phyloP scores from a whole-genome alignment of 495 filamentous ascomycete genomes.

The Darksidea phi region DNA sequence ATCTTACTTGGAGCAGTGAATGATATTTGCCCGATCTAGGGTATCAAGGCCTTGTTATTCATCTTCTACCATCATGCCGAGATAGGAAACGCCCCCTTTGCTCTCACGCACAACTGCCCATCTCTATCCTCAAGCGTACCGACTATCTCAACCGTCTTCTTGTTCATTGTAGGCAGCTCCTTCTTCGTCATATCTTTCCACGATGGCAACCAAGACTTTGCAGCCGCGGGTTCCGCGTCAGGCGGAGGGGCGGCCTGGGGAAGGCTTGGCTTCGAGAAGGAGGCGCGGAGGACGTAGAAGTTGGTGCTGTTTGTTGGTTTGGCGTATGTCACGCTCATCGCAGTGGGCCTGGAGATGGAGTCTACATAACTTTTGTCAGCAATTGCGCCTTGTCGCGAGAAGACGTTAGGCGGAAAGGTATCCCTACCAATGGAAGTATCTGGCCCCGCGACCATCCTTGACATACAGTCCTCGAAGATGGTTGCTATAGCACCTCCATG shows the following conservation, averaged over 20 bases:
- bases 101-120: conserved; percentile 62
- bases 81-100: conserved; percentile 27
- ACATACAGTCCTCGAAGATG: conserved; percentile 64
- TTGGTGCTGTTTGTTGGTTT: conserved; percentile 55
- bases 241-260: conserved; percentile 26
- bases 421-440: conserved; percentile 19
- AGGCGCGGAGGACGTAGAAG: conserved; percentile 65
- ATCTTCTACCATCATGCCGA: conserved; percentile 2
- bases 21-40: too few relatives aligned
- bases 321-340: conserved; percentile 64
- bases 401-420: too few relatives aligned
- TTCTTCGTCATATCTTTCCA: conserved; percentile 34
- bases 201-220: conserved; percentile 25
- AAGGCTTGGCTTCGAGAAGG: conserved; percentile 33
- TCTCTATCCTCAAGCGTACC: conserved; percentile 47
- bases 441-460: conserved; percentile 44
- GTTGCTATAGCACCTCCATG: conserved; percentile 76
- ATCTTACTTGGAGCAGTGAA: too few relatives aligned
- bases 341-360: conserved; percentile 21
- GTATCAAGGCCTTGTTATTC: not conserved
- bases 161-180: conserved; percentile 10
- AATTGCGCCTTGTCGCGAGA: too few relatives aligned
- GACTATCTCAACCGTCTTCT: conserved; percentile 21
- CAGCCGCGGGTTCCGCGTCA: conserved; percentile 22
- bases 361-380: conserved; percentile 57